Base-by-base conservation (phyloP, 2,329 filamentous ascomycete species). In the Alternaria rosae region DNA sequence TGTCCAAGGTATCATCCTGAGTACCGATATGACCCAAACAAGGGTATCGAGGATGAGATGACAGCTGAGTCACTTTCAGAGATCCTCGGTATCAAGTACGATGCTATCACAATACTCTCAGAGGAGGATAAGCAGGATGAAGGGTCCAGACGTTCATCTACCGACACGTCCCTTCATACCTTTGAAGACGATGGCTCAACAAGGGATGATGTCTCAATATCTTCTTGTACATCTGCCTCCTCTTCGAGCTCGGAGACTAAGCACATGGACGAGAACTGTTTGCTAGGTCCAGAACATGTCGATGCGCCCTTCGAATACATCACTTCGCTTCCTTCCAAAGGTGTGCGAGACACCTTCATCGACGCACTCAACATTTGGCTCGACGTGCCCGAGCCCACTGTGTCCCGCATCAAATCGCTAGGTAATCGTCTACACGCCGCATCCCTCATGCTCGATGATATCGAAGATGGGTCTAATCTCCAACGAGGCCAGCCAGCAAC, bases 21-120 rank as follows among this genome's bases (percentile, higher is more conserved):
- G 12, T 2, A 79, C 78, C 4, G 76, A 44, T 57, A 57, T 13
- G 35, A 52, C 3, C 35, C 55, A 21, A 52, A 57, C 12, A 20
- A 17, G 4, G 55, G 35, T 23, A 20, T 57, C 1, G 45, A 57
- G 13, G 55, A 57, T 15, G 35, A 8, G 6, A 6, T 57, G 6
- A 57, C 45, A 15, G 26, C 25, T 13, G 20, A 35, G 1, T 43
- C 13, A 9, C 20, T 52, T 11, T 26, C 15, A 3, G 17, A 20
- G n/a, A 10, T 4, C 3, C 9, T 57, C n/a, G 25, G 38, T 17
- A 25, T 51, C 6, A 8, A 52, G 6, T 52, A 52, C 7, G 12
- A 41, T 9, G 28, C 28, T 30, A 23, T n/a, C 6, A 9, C n/a
- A 7, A 3, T 17, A 4, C 12, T 13, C 5, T 17, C 6, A 21